A percentile compares a stretch with the other conserved stretches of the same genome.
These are phyloP conservation scores for Ramaria rubella DNA, from an alignment of 768 basidiomycete species.

Conservation along the genomic window DNA sequence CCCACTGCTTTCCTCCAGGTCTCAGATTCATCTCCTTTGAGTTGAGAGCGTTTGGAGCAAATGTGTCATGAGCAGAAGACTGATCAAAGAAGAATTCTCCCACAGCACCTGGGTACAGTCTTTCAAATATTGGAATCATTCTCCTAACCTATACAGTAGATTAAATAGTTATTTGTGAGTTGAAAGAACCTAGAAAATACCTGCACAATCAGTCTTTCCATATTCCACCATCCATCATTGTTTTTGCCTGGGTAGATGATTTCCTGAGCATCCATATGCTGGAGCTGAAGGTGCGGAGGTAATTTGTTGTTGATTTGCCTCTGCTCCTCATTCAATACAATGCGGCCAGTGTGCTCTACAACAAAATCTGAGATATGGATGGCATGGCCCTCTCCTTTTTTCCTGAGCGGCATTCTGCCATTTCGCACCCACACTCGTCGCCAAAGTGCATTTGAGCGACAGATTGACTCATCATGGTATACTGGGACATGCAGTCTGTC, in stretches of 20 bases:
- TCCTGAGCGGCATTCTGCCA: constrained; percentile 15
- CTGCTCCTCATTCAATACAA: constrained; percentile 13
- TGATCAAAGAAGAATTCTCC: neutral
- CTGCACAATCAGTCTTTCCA: neutral
- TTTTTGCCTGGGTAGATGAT: constrained; percentile 6
- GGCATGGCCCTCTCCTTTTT: constrained; percentile 20
- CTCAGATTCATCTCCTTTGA: constrained; percentile 38
- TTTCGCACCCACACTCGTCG: neutral
- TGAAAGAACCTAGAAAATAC: neutral
- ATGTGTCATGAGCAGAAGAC: constrained; percentile 12
- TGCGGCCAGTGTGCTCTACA: constrained; percentile 14
- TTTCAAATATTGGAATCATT: neutral
- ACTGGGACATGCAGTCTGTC: neutral
- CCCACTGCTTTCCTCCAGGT: constrained; percentile 32
- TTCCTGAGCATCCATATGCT: neutral
- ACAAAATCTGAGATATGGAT: constrained; percentile 20
- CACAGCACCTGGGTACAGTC: neutral
- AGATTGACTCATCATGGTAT: neutral
- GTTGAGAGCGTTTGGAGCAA: constrained; percentile 34
- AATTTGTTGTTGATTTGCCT: constrained; percentile 9
- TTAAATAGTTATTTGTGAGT: neutral
- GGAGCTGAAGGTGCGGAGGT: constrained; percentile 6
- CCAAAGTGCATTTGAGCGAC: neutral
- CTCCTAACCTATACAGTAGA: neutral
- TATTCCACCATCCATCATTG: neutral